Evolutionary conservation across 2,329 filamentous ascomycete genomes (phyloP), one percentile per base, ranked within the genome.

Genomic region (Seiridium unicorne): DNA sequence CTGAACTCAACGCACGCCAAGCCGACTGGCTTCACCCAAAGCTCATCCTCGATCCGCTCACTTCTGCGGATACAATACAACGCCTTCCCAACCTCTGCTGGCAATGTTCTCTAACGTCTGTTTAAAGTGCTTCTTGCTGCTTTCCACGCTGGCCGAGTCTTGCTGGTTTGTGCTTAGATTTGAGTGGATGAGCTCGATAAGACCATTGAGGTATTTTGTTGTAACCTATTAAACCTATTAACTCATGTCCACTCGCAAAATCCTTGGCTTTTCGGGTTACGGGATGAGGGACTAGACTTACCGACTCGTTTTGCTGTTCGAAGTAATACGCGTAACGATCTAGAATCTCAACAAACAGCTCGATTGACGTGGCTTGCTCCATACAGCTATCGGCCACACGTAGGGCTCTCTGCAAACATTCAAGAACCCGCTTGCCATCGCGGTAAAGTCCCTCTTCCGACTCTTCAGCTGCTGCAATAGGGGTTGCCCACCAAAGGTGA

Each of bases 261-360:
- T 2, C 18, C 18, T 26, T 26, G 18, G 18, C 18, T 26, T 26
- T 26, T 26, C 18, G 18, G 18, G 18, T 2, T 5, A 26, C 31
- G 38, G 5, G 9, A 35, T 7, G 6, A 44, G 34, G 11, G 11
- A 9, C 47, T 35, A 5, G 2, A 71, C 83, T 71, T 73, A 86
- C 95, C 66, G 93, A 93, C 78, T 99, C 95, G 76, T 99, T 99
- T 73, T 97, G 92, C 75, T 99, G 94, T 76, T 99, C 95, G 79
- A 97, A 99, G 80, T 98, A 99, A 76, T 99, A 99, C 57, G 98
- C 93, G 73, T 99, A 99, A 75, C 95, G 88, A 75, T 99, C 97
- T 59, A 99, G 80, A 64, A 99, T 99, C 78, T 99, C 95, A 60
- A 99, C 94, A 76, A 99, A 99, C 54, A 99, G 84, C 77, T 99